phyloP scores from a whole-genome alignment of 108 stramenopile species.

The Cyclostephanos tholiformis region DNA sequence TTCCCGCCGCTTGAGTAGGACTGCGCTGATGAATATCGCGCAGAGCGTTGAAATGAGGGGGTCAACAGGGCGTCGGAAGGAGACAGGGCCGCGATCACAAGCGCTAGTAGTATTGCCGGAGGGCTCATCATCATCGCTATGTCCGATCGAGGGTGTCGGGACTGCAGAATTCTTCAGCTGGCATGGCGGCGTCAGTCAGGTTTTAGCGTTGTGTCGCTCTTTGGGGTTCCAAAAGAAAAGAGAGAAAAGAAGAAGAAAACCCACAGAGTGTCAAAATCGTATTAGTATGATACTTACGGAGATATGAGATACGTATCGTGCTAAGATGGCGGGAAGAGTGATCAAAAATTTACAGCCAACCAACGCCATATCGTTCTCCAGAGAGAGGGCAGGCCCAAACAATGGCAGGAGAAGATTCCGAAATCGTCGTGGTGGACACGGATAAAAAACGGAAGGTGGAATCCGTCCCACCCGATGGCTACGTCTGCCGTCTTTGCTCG shows the following conservation, averaged over 20 bases:
- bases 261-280: too few species aligned
- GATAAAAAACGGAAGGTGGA: slow-evolving; percentile 43
- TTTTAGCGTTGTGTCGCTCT: too few species aligned
- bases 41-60: background rate
- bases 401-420: slow-evolving; percentile 21
- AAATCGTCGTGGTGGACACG: slow-evolving; percentile 2
- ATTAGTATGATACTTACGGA: too few species aligned
- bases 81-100: background rate
- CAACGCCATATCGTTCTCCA: too few species aligned
- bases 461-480: slow-evolving; percentile 66
- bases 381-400: too few species aligned
- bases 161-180: too few species aligned
- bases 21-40: background rate
- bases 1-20: background rate
- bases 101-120: background rate
- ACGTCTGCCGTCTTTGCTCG: slow-evolving; percentile 66
- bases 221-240: too few species aligned
- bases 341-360: too few species aligned
- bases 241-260: too few species aligned
- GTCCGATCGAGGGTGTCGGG: too few species aligned
- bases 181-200: background rate
- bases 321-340: too few species aligned
- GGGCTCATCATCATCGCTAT: background rate
- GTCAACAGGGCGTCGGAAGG: slow-evolving; percentile 3
- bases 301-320: too few species aligned